Evolutionary conservation across 768 basidiomycete genomes (phyloP).

Genomic region (Suillus weaverae): DNA sequence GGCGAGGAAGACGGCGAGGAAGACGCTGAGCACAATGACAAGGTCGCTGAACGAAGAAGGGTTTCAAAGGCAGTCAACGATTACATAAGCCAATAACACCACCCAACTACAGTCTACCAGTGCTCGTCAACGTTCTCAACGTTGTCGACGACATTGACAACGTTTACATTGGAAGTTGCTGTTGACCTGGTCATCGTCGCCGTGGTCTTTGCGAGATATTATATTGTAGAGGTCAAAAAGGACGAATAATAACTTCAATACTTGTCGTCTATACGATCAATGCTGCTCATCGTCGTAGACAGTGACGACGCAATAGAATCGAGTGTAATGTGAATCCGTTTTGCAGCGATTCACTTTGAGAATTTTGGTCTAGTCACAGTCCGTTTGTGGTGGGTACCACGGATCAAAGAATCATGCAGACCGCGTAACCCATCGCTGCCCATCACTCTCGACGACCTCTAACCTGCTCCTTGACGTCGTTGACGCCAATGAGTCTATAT

Average conservation of each 20-base stretch:
- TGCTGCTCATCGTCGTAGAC: neutral
- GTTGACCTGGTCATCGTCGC: neutral
- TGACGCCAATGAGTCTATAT: conserved; percentile 18
- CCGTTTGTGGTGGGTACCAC: neutral
- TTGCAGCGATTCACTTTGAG: neutral
- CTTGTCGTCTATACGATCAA: neutral
- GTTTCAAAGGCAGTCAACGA: neutral
- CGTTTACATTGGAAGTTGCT: neutral
- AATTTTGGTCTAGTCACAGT: neutral
- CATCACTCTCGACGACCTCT: conserved; percentile 2
- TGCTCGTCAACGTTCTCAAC: neutral
- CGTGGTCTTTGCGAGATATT: neutral
- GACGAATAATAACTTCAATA: neutral
- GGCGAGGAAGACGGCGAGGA: conserved; percentile 21
- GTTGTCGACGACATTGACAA: neutral
- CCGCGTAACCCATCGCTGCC: conserved; percentile 2
- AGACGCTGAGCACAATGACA: conserved; percentile 9
- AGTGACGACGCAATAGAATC: neutral
- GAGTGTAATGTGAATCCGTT: neutral
- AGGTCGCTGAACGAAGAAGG: conserved; percentile 10
- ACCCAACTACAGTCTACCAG: neutral
- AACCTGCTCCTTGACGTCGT: neutral
- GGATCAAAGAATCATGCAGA: conserved; percentile 1
- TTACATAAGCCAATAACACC: conserved; percentile 8
- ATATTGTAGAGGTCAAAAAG: neutral